These are phyloP conservation scores for Exophiala sp. DNA, from an alignment of 2,329 filamentous ascomycete genomes.

Conservation along the genomic window DNA sequence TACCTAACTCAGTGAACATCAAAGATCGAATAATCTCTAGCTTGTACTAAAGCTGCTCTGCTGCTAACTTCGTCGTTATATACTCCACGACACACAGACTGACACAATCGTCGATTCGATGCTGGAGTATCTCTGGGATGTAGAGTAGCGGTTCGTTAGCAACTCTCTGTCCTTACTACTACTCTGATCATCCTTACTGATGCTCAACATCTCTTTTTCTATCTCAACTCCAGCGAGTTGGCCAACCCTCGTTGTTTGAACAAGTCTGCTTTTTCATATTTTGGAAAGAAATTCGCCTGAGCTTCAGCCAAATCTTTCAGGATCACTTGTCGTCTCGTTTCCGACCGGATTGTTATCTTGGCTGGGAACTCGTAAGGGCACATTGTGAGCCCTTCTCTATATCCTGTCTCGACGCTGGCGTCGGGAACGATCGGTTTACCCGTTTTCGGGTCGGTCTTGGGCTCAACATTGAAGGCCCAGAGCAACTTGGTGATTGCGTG, in stretches of 20 bases:
- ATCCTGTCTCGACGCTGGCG: conserved; percentile 12
- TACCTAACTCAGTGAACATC: too few species aligned
- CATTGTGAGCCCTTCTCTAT: conserved; percentile 13
- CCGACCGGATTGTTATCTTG: conserved; percentile 6
- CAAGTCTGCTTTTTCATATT: neutral
- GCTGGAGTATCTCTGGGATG: too few species aligned
- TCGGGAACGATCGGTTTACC: conserved; percentile 20
- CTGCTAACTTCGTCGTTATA: too few species aligned
- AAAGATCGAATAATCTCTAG: too few species aligned
- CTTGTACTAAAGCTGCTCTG: too few species aligned
- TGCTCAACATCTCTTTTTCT: too few species aligned
- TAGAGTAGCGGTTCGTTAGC: too few species aligned
- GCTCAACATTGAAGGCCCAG: conserved; percentile 42
- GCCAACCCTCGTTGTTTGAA: neutral
- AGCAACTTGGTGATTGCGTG: conserved; percentile 49
- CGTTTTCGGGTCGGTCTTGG: conserved; percentile 2
- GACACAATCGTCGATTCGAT: too few species aligned
- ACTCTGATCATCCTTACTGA: too few species aligned
- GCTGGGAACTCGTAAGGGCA: conserved; percentile 7
- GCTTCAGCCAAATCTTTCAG: neutral
- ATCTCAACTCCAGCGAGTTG: neutral
- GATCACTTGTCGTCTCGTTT: neutral
- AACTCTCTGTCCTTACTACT: too few species aligned
- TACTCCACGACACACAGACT: too few species aligned
- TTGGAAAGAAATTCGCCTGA: neutral